Evolutionary conservation across 805 yeast species (phyloP).

Genomic region (Sugiyamaella boreocaroliniensis): DNA sequence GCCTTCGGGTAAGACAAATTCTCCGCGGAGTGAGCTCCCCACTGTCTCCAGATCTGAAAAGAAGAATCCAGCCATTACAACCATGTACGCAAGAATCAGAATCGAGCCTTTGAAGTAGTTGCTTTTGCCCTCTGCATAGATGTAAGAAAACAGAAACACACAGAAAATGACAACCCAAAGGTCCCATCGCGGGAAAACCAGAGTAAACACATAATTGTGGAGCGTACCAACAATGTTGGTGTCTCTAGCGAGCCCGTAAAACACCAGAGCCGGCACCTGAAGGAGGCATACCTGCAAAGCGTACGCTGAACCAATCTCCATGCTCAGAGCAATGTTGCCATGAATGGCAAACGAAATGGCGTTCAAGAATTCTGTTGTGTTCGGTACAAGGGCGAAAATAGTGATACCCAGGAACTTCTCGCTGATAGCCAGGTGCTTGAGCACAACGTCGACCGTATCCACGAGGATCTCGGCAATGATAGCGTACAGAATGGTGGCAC

Average conservation of each 20-base stretch:
- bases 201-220: slow-evolving; percentile 46
- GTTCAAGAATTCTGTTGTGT: slow-evolving; percentile 92
- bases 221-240: slow-evolving; percentile 26
- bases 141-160: slow-evolving; percentile 82
- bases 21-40: background rate
- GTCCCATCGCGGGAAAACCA: slow-evolving; percentile 95
- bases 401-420: slow-evolving; percentile 92
- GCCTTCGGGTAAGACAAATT: background rate
- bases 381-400: slow-evolving; percentile 92
- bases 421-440: slow-evolving; percentile 68
- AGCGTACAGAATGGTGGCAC: slow-evolving; percentile 84
- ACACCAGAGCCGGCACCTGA: slow-evolving; percentile 85
- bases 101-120: slow-evolving; percentile 95
- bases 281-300: slow-evolving; percentile 91
- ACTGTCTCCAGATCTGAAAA: slow-evolving; percentile 35
- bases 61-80: slow-evolving; percentile 75
- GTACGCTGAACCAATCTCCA: slow-evolving; percentile 98
- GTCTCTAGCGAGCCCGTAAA: slow-evolving; percentile 55
- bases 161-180: slow-evolving; percentile 76
- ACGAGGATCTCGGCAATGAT: slow-evolving; percentile 91
- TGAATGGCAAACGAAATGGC: slow-evolving; percentile 95
- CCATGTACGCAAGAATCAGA: slow-evolving; percentile 67
- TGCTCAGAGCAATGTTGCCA: slow-evolving; percentile 91
- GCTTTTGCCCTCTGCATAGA: slow-evolving; percentile 94
- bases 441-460: slow-evolving; percentile 83